phyloP scores from a whole-genome alignment of 2,329 filamentous ascomycete species.

The Stagonosporopsis rhizophila region DNA sequence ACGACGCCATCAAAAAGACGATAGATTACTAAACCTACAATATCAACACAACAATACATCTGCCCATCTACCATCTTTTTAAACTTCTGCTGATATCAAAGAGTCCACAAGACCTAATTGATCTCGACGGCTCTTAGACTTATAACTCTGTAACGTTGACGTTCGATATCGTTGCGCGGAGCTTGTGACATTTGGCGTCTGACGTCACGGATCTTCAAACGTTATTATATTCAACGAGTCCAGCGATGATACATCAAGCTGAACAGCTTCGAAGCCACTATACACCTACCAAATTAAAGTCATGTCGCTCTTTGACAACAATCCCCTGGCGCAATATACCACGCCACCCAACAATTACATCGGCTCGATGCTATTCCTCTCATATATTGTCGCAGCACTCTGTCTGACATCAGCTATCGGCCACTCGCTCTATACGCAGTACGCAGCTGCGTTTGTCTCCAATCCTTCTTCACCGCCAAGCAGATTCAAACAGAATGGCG shows the following conservation, averaged over 20 bases:
- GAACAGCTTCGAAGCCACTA: too few species aligned
- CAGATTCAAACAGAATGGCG: slow-evolving; percentile 6
- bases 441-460: slow-evolving; percentile 15
- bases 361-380: slow-evolving; percentile 40
- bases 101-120: background rate
- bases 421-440: slow-evolving; percentile 29
- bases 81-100: too few species aligned
- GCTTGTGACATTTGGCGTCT: slow-evolving; percentile 33
- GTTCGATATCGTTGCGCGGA: background rate
- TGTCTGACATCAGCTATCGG: slow-evolving; percentile 29
- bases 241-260: background rate
- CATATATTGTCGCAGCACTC: slow-evolving; percentile 39
- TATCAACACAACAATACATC: background rate
- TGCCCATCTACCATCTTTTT: too few species aligned
- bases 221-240: background rate
- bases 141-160: background rate
- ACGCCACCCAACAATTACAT: slow-evolving; percentile 41
- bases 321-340: slow-evolving; percentile 1
- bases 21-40: slow-evolving; percentile 51
- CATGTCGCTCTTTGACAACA: slow-evolving; percentile 3
- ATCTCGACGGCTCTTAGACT: background rate
- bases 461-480: background rate
- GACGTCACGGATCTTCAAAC: slow-evolving; percentile 36
- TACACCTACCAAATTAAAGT: background rate
- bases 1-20: slow-evolving; percentile 57